Conservation (phyloP, 2,329 filamentous ascomycete species). For the Juglanconis sp. region DNA sequence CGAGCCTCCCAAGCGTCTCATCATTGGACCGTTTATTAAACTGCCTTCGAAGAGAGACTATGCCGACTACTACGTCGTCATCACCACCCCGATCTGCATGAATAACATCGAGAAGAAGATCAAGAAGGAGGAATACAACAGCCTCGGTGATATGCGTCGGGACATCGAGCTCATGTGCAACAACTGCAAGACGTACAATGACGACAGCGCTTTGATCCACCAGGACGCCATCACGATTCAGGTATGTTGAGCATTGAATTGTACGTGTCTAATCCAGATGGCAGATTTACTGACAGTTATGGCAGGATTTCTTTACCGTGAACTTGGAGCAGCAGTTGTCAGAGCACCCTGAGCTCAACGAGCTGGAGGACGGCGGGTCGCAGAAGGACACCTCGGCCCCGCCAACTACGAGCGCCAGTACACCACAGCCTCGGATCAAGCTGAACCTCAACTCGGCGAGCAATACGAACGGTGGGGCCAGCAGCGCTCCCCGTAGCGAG, state of each 20-base stretch:
- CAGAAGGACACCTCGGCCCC: constrained; percentile 40
- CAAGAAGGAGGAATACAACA: constrained; percentile 90
- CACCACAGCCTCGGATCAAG: constrained; percentile 71
- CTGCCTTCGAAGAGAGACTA: constrained; percentile 86
- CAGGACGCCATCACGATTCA: constrained; percentile 90
- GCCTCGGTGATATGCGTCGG: constrained; percentile 72
- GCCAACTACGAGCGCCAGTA: constrained; percentile 58
- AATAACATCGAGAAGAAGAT: constrained; percentile 93
- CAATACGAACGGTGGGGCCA: constrained; percentile 15
- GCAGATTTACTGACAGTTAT: constrained; percentile 29
- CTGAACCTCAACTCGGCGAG: constrained; percentile 49
- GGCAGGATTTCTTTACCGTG: constrained; percentile 54
- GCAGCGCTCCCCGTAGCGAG: constrained; percentile 17
- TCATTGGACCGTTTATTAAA: constrained; percentile 93
- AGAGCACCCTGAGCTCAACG: constrained; percentile 52
- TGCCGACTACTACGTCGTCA: constrained; percentile 92
- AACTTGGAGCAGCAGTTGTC: constrained; percentile 52
- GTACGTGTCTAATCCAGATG: not conserved
- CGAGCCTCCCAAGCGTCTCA: constrained; percentile 65
- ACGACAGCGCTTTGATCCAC: constrained; percentile 89
- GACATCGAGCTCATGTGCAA: constrained; percentile 82
- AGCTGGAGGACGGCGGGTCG: constrained; percentile 48
- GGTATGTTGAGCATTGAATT: constrained; percentile 50
- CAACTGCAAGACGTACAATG: constrained; percentile 95
- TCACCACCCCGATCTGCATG: constrained; percentile 91